These are phyloP conservation scores for Pyrus bretschneideri DNA, from an alignment of 306 rosid species.

Conservation along the genomic window DNA sequence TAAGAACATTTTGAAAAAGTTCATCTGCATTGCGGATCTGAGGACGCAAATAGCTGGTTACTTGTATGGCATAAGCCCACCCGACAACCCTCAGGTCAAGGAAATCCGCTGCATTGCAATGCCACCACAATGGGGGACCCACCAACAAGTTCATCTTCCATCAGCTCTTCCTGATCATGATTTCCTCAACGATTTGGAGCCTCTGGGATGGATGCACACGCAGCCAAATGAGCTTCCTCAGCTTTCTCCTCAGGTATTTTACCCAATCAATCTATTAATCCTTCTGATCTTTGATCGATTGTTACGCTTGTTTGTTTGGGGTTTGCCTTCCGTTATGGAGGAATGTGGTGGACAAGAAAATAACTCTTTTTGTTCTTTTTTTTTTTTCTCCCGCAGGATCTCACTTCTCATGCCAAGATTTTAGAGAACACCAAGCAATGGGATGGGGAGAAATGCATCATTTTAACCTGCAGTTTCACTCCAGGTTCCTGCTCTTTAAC, in stretches of 20 bases:
- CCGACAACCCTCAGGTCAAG: slow-evolving; percentile 97
- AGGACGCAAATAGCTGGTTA: slow-evolving; percentile 95
- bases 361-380: slow-evolving; percentile 9
- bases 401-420: slow-evolving; percentile 85
- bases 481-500: slow-evolving; percentile 98
- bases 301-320: background rate
- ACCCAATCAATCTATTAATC: background rate
- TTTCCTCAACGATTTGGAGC: slow-evolving; percentile 92
- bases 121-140: slow-evolving; percentile 99
- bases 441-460: slow-evolving; percentile 94
- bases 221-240: slow-evolving; percentile 99
- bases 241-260: slow-evolving; percentile 83
- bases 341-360: background rate
- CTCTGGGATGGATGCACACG: slow-evolving; percentile 99
- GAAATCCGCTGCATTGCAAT: slow-evolving; percentile 94
- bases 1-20: slow-evolving; percentile 91
- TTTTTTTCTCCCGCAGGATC: slow-evolving; percentile 55
- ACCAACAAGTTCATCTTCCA: slow-evolving; percentile 96
- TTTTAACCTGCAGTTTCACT: slow-evolving; percentile 97
- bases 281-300: background rate
- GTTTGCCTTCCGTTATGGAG: background rate
- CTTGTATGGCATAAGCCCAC: slow-evolving; percentile 93
- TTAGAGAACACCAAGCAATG: slow-evolving; percentile 95
- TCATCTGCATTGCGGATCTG: slow-evolving; percentile 95
- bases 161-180: slow-evolving; percentile 95